phyloP scores from a whole-genome alignment of 805 yeast genomes.

The Schizosaccharomyces lindneri region DNA sequence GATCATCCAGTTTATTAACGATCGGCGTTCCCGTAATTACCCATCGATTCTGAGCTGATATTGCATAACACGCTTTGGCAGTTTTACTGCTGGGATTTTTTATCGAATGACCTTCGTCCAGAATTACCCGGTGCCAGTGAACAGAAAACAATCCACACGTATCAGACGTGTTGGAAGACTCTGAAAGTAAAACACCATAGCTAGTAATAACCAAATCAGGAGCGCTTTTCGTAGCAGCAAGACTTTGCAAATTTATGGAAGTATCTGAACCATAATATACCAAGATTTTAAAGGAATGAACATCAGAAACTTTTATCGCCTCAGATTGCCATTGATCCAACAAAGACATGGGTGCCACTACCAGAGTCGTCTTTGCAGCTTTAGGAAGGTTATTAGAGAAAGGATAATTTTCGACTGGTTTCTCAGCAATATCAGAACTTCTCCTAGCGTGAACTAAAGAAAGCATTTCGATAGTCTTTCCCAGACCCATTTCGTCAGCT shows the following conservation, averaged over 20 bases:
- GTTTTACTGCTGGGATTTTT: conserved; percentile 58
- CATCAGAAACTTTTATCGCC: conserved; percentile 26
- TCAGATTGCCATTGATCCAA: conserved; percentile 82
- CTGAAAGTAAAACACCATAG: conserved; percentile 65
- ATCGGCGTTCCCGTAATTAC: conserved; percentile 82
- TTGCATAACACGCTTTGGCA: conserved; percentile 46
- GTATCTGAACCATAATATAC: conserved; percentile 56
- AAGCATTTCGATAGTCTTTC: conserved; percentile 69
- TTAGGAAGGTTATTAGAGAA: background rate
- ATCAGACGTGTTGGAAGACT: conserved; percentile 20
- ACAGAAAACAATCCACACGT: conserved; percentile 40
- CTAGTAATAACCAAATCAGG: conserved; percentile 60
- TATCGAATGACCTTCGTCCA: conserved; percentile 83
- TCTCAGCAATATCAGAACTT: background rate
- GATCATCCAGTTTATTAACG: conserved; percentile 65
- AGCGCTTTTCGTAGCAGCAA: conserved; percentile 7
- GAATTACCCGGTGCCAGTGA: conserved; percentile 45
- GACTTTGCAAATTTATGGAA: conserved; percentile 21
- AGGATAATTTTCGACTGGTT: background rate
- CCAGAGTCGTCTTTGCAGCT: conserved; percentile 35
- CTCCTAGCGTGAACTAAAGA: conserved; percentile 37
- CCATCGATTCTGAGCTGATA: conserved; percentile 54
- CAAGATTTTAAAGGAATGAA: conserved; percentile 11
- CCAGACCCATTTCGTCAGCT: conserved; percentile 88
- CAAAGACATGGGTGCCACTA: conserved; percentile 75